Evolutionary conservation across 768 basidiomycete species (phyloP), one percentile per base, ranked within the genome.

Genomic region (Lactifluus volemus): DNA sequence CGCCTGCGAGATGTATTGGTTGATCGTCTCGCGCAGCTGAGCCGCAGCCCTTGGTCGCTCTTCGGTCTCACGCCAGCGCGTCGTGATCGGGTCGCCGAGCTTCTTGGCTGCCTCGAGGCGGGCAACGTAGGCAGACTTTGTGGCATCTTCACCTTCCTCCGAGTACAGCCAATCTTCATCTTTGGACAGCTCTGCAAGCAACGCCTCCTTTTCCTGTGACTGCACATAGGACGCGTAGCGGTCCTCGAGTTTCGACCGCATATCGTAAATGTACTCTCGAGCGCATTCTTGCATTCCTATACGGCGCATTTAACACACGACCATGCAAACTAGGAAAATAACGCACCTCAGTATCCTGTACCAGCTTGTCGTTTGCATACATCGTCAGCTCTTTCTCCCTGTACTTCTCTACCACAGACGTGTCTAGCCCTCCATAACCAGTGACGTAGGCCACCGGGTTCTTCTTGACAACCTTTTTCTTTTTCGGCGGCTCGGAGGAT

Each of bases 211-310:
- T 76, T 98, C 96, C 12, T 76, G 72, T 0, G 84, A 52, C 69
- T 87, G 81, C 55, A 88, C 89, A 73, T 79, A 98, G 12, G 82
- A 51, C 17, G 86, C 85, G 69, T 90, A 97, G 53, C 88, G 84
- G 50, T 88, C 90, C 41, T 98, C 95, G 62, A 99, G 82, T 77
- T 97, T 96, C 74, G 83, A 78, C 42, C 94, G 89, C 69, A 81
- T 93, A 73, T 98, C 96, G 76, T 98, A 98, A 60, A 98, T 89
- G 77, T 96, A 98, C 76, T 98, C 77, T 99, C 96, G 14, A 99
- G 85, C 4, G 95, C 94, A 71, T 99, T 99, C 78, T 98, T 99
- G 74, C 91, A 86, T 74, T 98, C 91, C 92, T 96, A 44, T n/a
- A 49, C 25, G 2, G 21, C 11, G 14, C 32, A 29, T 51, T 41